A percentile compares a stretch with the other conserved stretches of the same genome.
phyloP scores from a whole-genome alignment of 805 yeast species.

The Zygosaccharomyces bailii region DNA sequence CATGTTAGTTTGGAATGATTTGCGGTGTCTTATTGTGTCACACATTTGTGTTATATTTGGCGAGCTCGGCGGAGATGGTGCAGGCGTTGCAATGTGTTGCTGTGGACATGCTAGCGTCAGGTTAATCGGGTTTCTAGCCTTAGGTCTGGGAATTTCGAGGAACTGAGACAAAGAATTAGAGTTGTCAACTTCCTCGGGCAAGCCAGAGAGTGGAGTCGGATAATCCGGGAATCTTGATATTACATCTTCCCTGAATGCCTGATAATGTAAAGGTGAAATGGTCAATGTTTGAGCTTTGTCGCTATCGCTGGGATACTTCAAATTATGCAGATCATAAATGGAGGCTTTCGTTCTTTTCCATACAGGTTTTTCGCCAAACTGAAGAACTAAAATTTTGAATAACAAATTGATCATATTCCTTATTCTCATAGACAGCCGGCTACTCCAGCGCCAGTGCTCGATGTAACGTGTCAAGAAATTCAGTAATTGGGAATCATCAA shows the following conservation, averaged over 20 bases:
- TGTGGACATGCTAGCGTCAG: conserved; percentile 31
- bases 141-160: conserved; percentile 56
- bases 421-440: conserved; percentile 43
- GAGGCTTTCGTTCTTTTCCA: conserved; percentile 45
- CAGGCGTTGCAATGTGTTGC: conserved; percentile 69
- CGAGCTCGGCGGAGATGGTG: conserved; percentile 72
- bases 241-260: conserved; percentile 72
- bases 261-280: conserved; percentile 83
- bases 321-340: conserved; percentile 41
- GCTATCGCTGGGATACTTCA: conserved; percentile 24
- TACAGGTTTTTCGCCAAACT: conserved; percentile 55
- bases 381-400: conserved; percentile 52
- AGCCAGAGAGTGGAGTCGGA: conserved; percentile 46
- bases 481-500: conserved; percentile 39
- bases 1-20: conserved; percentile 62
- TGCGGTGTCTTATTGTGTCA: conserved; percentile 41
- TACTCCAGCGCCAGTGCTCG: conserved; percentile 66
- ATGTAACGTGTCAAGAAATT: conserved; percentile 45
- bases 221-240: conserved; percentile 72
- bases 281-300: conserved; percentile 35
- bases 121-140: conserved; percentile 32
- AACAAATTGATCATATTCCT: conserved; percentile 54
- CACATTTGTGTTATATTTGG: conserved; percentile 36
- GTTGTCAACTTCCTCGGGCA: conserved; percentile 47
- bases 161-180: conserved; percentile 57